These are phyloP conservation scores for Moricandia moricandioides DNA, from an alignment of 345 rosid species.

Conservation along the genomic window DNA sequence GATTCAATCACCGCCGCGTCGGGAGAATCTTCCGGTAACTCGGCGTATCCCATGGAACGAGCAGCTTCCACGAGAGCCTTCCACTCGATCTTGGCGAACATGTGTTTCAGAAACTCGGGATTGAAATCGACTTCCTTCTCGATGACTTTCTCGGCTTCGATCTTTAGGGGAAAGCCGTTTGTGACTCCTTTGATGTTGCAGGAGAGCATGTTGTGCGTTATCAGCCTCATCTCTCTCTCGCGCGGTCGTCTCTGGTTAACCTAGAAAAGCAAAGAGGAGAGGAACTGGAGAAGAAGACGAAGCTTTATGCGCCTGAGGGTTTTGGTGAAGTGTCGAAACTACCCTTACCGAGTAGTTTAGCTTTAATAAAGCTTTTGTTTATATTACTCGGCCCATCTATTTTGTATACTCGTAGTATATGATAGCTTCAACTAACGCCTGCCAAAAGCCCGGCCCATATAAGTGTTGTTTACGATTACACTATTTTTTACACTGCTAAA, in stretches of 20 bases:
- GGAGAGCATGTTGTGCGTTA: slow-evolving; percentile 87
- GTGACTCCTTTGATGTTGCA: slow-evolving; percentile 85
- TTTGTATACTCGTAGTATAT: not conserved
- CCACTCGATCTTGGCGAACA: slow-evolving; percentile 79
- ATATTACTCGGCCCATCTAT: not conserved
- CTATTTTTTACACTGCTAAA: too few species aligned
- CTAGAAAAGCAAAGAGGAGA: not conserved
- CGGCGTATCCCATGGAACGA: slow-evolving; percentile 58
- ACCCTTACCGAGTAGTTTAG: not conserved
- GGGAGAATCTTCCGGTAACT: slow-evolving; percentile 60
- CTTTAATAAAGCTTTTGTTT: not conserved
- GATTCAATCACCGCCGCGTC: slow-evolving; percentile 55
- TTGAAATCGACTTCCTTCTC: slow-evolving; percentile 76
- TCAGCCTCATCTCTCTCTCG: slow-evolving; percentile 54
- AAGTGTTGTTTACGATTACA: not conserved
- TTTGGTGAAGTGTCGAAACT: not conserved
- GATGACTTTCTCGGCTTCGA: slow-evolving; percentile 59
- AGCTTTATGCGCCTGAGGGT: slow-evolving; percentile 31
- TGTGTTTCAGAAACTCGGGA: slow-evolving; percentile 64
- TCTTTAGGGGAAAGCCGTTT: slow-evolving; percentile 73
- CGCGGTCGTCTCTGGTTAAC: not conserved
- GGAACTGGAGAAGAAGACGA: not conserved
- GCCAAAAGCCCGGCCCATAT: not conserved
- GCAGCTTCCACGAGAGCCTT: slow-evolving; percentile 70
- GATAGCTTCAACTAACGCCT: too few species aligned